A percentile compares a stretch with the other conserved stretches of the same genome.
phyloP scores from a whole-genome alignment of 768 basidiomycete species.

The Termitomyces sp. region DNA sequence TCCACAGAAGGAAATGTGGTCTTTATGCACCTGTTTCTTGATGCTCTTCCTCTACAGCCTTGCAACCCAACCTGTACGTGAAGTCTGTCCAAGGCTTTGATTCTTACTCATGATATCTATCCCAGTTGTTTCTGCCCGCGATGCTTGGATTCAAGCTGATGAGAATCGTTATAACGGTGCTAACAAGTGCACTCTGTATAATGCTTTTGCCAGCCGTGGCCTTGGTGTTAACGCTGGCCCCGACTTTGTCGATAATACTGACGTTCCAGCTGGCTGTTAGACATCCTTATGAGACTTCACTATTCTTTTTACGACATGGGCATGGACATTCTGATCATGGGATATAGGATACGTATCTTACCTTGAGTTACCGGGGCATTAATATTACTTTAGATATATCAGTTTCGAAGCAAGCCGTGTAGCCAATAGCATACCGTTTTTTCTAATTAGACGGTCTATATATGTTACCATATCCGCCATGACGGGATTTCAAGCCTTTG shows the following conservation, averaged over 20 bases:
- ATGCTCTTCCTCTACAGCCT: constrained; percentile 43
- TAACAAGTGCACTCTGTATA: constrained; percentile 40
- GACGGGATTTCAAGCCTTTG: background rate
- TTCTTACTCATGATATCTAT: background rate
- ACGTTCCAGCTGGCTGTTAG: constrained; percentile 25
- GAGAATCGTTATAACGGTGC: constrained; percentile 38
- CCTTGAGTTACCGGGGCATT: background rate
- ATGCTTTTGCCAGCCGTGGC: constrained; percentile 45
- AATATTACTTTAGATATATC: background rate
- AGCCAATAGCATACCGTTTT: background rate
- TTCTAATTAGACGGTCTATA: background rate
- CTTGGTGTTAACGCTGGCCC: constrained; percentile 32
- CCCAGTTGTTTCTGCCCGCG: constrained; percentile 38
- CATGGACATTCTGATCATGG: background rate
- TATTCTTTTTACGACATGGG: background rate
- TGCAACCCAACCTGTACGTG: constrained; percentile 45
- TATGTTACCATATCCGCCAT: background rate
- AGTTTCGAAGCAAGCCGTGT: background rate
- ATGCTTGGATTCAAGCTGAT: constrained; percentile 51
- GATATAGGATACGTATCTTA: background rate
- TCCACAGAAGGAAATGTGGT: constrained; percentile 43
- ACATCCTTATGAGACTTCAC: background rate
- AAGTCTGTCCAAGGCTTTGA: background rate
- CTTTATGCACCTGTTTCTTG: constrained; percentile 47
- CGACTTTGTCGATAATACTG: constrained; percentile 22